Evolutionary conservation across 306 rosid species (phyloP).

Genomic region (Adenanthera pavonina): DNA sequence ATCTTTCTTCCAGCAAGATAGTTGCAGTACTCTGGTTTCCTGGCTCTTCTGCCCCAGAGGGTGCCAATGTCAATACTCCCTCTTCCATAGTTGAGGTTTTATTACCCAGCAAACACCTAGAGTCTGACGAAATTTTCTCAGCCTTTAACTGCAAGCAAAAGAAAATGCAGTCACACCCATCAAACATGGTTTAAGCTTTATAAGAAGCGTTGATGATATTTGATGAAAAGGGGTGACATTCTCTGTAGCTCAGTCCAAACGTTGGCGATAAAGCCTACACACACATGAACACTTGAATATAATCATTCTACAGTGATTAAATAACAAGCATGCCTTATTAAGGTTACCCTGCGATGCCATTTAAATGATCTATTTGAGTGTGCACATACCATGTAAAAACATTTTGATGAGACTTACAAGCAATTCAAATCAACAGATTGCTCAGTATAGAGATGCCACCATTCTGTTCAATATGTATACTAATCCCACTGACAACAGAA

Average conservation of each 20-base stretch:
- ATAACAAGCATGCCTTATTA: slow-evolving; percentile 33
- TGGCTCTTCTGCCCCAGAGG: slow-evolving; percentile 57
- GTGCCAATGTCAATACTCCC: slow-evolving; percentile 46
- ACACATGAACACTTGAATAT: slow-evolving; percentile 6
- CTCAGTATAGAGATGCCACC: slow-evolving; percentile 26
- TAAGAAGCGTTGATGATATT: slow-evolving; percentile 26
- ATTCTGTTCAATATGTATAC: slow-evolving; percentile 22
- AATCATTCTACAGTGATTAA: not conserved
- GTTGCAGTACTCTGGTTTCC: slow-evolving; percentile 36
- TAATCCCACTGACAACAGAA: slow-evolving; percentile 22
- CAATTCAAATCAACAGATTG: slow-evolving; percentile 23
- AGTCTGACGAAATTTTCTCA: slow-evolving; percentile 45
- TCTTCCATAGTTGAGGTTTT: slow-evolving; percentile 43
- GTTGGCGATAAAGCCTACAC: slow-evolving; percentile 4
- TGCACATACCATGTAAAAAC: slow-evolving; percentile 12
- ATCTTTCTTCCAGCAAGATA: slow-evolving; percentile 44
- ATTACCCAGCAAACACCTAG: slow-evolving; percentile 40
- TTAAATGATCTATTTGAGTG: not conserved
- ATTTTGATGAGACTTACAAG: slow-evolving; percentile 16
- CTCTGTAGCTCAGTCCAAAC: slow-evolving; percentile 28
- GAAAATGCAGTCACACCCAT: slow-evolving; percentile 36
- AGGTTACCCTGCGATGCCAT: not conserved
- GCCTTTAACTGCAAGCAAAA: slow-evolving; percentile 56
- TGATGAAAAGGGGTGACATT: slow-evolving; percentile 3
- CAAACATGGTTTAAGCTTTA: slow-evolving; percentile 10